Conservation (phyloP, 2,329 filamentous ascomycete genomes). For the Cladophialophora carrionii region DNA sequence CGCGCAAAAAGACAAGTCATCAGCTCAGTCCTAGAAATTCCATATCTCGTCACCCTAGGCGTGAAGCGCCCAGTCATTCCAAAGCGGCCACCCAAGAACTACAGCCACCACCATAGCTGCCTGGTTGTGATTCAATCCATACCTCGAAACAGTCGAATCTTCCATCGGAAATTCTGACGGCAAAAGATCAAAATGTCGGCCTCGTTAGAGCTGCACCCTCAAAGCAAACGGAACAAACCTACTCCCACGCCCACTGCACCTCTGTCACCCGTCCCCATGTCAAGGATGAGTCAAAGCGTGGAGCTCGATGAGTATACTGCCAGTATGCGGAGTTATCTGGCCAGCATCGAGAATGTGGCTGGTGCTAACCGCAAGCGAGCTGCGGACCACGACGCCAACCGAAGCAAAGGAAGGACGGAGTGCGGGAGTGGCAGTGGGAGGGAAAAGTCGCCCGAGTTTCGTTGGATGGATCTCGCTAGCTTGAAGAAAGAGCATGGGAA, state of each 20-base stretch:
- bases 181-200: slow-evolving; percentile 18
- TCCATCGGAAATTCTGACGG: background rate
- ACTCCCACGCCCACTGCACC: slow-evolving; percentile 6
- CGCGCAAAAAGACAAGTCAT: background rate
- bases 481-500: slow-evolving; percentile 28
- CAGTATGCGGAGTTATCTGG: slow-evolving; percentile 37
- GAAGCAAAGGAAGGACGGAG: slow-evolving; percentile 14
- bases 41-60: background rate
- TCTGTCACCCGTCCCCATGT: slow-evolving; percentile 24
- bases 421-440: slow-evolving; percentile 13
- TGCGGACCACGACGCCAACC: slow-evolving; percentile 21
- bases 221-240: slow-evolving; percentile 22
- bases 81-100: background rate
- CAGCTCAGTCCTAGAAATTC: background rate
- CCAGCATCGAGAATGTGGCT: slow-evolving; percentile 21
- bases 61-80: background rate
- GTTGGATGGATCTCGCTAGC: slow-evolving; percentile 37
- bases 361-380: slow-evolving; percentile 22
- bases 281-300: slow-evolving; percentile 26
- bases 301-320: slow-evolving; percentile 37
- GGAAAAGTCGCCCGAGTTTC: slow-evolving; percentile 35
- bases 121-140: background rate
- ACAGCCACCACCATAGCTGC: too few species aligned
- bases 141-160: background rate
- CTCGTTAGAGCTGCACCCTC: slow-evolving; percentile 12